Conservation (phyloP, 2,329 filamentous ascomycete genomes). For the Golovinomyces cichoracearum region DNA sequence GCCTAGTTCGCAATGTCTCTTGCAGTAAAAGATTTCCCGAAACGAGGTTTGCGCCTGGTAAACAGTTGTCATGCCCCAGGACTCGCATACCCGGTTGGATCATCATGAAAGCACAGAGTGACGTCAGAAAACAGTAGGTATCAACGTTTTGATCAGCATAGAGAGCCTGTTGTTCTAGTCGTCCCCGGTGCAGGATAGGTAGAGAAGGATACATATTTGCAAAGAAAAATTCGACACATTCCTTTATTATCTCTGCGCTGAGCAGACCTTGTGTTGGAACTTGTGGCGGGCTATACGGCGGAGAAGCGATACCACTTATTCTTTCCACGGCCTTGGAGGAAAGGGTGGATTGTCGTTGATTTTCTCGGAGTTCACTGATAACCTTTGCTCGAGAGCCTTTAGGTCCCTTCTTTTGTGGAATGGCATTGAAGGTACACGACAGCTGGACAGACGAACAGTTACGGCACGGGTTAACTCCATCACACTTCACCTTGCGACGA, state of each 20-base stretch:
- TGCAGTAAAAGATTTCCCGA: slow-evolving; percentile 41
- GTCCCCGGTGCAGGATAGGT: slow-evolving; percentile 33
- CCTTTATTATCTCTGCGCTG: slow-evolving; percentile 35
- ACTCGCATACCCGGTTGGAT: slow-evolving; percentile 41
- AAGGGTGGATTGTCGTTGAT: slow-evolving; percentile 38
- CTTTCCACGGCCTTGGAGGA: slow-evolving; percentile 34
- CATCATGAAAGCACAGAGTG: slow-evolving; percentile 42
- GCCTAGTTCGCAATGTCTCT: slow-evolving; percentile 38
- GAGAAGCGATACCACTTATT: slow-evolving; percentile 27
- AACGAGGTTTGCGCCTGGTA: slow-evolving; percentile 30
- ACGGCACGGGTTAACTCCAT: slow-evolving; percentile 42
- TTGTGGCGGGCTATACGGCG: slow-evolving; percentile 22
- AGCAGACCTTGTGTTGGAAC: slow-evolving; percentile 33
- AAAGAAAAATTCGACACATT: slow-evolving; percentile 43
- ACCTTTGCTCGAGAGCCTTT: slow-evolving; percentile 52
- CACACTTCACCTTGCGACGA: slow-evolving; percentile 49
- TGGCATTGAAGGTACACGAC: slow-evolving; percentile 46
- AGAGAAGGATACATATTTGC: slow-evolving; percentile 37
- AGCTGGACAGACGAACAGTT: slow-evolving; percentile 43
- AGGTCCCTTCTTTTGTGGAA: slow-evolving; percentile 51
- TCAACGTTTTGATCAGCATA: slow-evolving; percentile 37
- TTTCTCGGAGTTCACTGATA: slow-evolving; percentile 46
- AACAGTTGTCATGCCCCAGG: slow-evolving; percentile 30
- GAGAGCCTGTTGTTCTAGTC: slow-evolving; percentile 30
- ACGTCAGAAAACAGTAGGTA: slow-evolving; percentile 35